phyloP scores from a whole-genome alignment of 2,329 filamentous ascomycete species.

The Aspergillus novofumigatus region DNA sequence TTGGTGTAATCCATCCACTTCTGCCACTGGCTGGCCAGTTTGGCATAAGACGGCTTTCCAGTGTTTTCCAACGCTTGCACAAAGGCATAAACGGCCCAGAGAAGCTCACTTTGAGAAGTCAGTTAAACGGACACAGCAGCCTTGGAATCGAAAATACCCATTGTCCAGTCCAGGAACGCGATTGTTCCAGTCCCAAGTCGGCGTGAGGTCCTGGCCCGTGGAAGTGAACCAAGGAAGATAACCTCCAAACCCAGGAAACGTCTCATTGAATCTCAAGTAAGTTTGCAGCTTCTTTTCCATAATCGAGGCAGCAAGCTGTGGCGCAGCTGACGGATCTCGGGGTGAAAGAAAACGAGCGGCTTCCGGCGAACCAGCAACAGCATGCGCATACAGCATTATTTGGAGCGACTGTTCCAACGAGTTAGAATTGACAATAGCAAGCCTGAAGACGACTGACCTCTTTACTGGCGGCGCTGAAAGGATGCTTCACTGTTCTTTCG shows the following conservation, averaged over 20 bases:
- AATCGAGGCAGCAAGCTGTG: conserved; percentile 4
- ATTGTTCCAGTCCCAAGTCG: background rate
- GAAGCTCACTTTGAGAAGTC: background rate
- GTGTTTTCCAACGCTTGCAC: conserved; percentile 19
- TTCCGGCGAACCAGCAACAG: conserved; percentile 34
- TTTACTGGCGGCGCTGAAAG: background rate
- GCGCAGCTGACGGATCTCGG: conserved; percentile 26
- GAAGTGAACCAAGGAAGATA: background rate
- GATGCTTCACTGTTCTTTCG: background rate
- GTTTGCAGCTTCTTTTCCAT: background rate
- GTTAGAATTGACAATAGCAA: background rate
- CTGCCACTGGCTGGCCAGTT: conserved; percentile 37
- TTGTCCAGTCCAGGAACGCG: background rate
- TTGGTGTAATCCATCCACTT: conserved; percentile 41
- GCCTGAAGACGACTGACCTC: background rate
- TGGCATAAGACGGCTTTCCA: conserved; percentile 13
- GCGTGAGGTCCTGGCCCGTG: background rate
- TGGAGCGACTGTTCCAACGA: conserved; percentile 14
- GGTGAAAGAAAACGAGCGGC: conserved; percentile 41
- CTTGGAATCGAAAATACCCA: background rate
- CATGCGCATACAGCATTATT: conserved; percentile 44
- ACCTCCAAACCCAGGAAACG: background rate
- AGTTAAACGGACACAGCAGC: background rate
- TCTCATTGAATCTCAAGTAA: background rate
- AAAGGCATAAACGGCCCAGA: background rate